Conservation (phyloP, 1,284 basidiomycete genomes). For the Hortiboletus rubellus region DNA sequence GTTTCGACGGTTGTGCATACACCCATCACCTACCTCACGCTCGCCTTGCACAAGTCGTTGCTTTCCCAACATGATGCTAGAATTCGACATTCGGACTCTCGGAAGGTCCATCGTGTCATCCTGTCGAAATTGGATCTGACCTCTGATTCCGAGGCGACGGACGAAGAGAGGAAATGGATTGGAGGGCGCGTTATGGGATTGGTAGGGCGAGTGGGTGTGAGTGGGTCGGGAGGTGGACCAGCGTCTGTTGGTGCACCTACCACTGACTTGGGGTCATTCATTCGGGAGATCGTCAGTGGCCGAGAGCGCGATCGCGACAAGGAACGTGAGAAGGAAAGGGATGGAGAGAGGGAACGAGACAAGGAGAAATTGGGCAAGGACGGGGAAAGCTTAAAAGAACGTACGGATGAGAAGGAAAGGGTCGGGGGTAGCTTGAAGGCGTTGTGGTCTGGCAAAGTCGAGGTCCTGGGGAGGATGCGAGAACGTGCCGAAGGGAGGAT, state of each 20-base stretch:
- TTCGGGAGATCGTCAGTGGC: conserved; percentile 33
- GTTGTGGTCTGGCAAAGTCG: conserved; percentile 37
- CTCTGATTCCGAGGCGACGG: conserved; percentile 36
- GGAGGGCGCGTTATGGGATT: conserved; percentile 39
- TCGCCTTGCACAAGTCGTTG: conserved; percentile 50
- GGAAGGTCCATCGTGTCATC: conserved; percentile 62
- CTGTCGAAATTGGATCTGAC: conserved; percentile 48
- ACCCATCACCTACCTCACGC: conserved; percentile 41
- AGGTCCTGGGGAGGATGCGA: conserved; percentile 30
- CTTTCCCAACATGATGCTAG: conserved; percentile 53
- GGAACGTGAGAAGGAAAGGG: conserved; percentile 32
- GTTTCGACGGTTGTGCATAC: background rate
- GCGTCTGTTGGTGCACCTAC: conserved; percentile 46
- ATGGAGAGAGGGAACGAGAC: conserved; percentile 33
- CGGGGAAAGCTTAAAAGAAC: conserved; percentile 34
- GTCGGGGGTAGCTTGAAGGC: conserved; percentile 37
- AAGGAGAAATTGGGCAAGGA: conserved; percentile 37
- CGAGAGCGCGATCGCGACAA: conserved; percentile 34
- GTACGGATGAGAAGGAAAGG: conserved; percentile 37
- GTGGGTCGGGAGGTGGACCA: conserved; percentile 26
- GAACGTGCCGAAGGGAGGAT: conserved; percentile 31
- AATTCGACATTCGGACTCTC: conserved; percentile 51
- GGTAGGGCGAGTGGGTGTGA: conserved; percentile 34
- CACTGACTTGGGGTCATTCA: conserved; percentile 44
- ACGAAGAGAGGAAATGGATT: conserved; percentile 31